A percentile compares a stretch with the other conserved stretches of the same genome.
Evolutionary conservation across 2,329 filamentous ascomycete genomes (phyloP).

Genomic region (Neoscytalidium dimidiatum): DNA sequence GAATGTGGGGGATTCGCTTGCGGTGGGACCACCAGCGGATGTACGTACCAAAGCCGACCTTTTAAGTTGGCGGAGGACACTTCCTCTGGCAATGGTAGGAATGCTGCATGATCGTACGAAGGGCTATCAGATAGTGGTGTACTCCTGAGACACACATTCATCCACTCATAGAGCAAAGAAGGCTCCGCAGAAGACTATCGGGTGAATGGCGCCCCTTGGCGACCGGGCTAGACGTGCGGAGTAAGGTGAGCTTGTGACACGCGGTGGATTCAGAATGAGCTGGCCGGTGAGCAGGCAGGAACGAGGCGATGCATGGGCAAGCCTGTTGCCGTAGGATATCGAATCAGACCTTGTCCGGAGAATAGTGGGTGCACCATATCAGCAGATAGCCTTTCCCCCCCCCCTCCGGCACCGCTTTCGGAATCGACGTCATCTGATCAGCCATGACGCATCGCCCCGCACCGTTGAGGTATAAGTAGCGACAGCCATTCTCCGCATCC

Average conservation of each 20-base stretch:
- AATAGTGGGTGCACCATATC: neutral
- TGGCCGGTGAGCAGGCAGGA: neutral
- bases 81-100: too few species aligned
- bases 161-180: neutral
- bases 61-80: too few species aligned
- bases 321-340: neutral
- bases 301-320: neutral
- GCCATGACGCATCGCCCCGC: neutral
- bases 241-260: neutral
- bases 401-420: neutral
- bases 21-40: neutral
- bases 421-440: neutral
- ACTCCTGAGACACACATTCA: neutral
- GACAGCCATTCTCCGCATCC: neutral
- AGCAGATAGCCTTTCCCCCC: neutral
- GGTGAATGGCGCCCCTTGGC: neutral
- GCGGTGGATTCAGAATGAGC: neutral
- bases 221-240: neutral
- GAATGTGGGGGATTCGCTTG: neutral
- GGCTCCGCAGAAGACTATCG: neutral
- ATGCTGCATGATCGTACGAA: neutral
- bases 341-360: neutral
- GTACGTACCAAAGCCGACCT: neutral
- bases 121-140: neutral
- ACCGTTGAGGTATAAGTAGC: neutral